A percentile compares a stretch with the other conserved stretches of the same genome.
Conservation (phyloP, 345 rosid genomes). For the Melaleuca quinquenervia region DNA sequence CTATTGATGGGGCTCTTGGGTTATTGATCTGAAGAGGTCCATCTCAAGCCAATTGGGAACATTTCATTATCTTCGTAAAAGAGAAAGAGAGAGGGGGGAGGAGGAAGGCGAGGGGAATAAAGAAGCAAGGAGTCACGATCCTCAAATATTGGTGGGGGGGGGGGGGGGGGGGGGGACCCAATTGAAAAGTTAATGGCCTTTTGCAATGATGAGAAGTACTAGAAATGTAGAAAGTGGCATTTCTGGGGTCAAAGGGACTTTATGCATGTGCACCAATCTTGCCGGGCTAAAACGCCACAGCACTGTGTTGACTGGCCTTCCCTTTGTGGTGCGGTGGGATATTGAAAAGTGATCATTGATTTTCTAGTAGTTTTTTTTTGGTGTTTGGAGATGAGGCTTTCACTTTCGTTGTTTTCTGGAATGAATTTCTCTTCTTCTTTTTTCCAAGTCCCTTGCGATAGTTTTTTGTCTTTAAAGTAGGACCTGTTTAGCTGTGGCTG, state of each 20-base stretch:
- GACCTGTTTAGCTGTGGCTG: too few relatives aligned
- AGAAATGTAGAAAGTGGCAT: background rate
- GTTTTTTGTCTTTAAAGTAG: too few relatives aligned
- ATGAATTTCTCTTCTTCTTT: background rate
- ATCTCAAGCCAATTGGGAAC: background rate
- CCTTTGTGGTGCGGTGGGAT: background rate
- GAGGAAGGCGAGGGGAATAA: background rate
- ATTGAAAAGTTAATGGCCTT: constrained; percentile 3
- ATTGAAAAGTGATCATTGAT: background rate
- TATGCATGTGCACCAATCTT: background rate
- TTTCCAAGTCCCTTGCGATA: background rate
- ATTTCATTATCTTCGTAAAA: background rate
- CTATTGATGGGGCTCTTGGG: background rate
- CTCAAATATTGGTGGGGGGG: background rate
- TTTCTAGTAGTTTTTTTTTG: too few relatives aligned
- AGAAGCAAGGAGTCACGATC: background rate
- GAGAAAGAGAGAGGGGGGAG: background rate
- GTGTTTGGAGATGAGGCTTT: background rate
- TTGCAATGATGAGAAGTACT: background rate
- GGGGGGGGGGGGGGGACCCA: too few relatives aligned
- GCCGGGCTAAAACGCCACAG: background rate
- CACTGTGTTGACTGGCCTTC: background rate
- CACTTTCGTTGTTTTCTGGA: background rate
- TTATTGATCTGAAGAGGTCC: background rate
- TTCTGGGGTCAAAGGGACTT: background rate